phyloP scores from a whole-genome alignment of 2,329 filamentous ascomycete genomes.

The Aspergillus latus region DNA sequence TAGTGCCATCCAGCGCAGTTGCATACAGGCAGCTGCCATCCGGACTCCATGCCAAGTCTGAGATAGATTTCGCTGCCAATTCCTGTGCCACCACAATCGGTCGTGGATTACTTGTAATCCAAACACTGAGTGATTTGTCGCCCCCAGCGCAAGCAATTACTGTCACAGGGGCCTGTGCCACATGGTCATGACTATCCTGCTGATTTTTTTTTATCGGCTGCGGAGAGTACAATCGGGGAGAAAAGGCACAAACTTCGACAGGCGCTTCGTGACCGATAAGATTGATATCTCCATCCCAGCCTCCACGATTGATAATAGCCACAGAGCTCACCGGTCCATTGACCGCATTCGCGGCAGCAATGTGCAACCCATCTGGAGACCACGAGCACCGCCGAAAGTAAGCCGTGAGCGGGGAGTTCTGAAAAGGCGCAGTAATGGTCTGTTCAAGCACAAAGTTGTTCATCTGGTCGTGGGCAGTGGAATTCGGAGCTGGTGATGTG shows the following conservation, averaged over 20 bases:
- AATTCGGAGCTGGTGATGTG: constrained; percentile 84
- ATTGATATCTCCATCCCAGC: constrained; percentile 96
- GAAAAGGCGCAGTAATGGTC: constrained; percentile 85
- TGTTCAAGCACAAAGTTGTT: constrained; percentile 95
- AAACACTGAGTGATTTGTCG: constrained; percentile 93
- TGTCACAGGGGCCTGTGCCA: constrained; percentile 63
- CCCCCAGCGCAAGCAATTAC: constrained; percentile 96
- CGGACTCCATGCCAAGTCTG: constrained; percentile 89
- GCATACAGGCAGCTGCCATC: constrained; percentile 85
- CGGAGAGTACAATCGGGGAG: constrained; percentile 79
- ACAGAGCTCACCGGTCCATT: constrained; percentile 97
- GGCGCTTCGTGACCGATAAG: constrained; percentile 95
- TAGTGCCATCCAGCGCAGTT: constrained; percentile 84
- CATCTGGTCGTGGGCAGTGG: constrained; percentile 89
- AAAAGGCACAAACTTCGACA: constrained; percentile 96
- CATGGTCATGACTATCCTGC: constrained; percentile 41
- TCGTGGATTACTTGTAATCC: constrained; percentile 93
- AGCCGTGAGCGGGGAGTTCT: constrained; percentile 88
- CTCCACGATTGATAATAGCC: constrained; percentile 86
- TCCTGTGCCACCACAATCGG: constrained; percentile 90
- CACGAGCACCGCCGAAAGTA: constrained; percentile 97
- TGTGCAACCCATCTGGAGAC: constrained; percentile 96
- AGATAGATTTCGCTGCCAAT: constrained; percentile 84
- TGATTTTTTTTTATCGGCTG: constrained; percentile 59
- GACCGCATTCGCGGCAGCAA: constrained; percentile 93